Evolutionary conservation across 2,329 filamentous ascomycete genomes (phyloP).

Genomic region (Alternaria ventricosa): DNA sequence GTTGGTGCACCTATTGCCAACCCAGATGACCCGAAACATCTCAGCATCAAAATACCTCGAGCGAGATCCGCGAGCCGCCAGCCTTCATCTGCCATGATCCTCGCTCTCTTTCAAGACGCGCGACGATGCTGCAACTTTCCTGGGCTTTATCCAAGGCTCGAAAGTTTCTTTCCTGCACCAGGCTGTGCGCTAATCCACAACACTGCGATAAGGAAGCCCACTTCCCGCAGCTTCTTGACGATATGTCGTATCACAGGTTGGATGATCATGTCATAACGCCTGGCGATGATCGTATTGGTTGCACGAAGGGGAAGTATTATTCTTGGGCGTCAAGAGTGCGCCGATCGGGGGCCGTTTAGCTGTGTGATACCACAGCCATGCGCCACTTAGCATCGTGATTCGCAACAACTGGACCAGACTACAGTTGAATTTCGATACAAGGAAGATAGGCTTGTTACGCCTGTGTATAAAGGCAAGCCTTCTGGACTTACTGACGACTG

Average conservation of each 20-base stretch:
- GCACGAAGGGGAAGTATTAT: no score
- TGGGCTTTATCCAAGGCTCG: neutral
- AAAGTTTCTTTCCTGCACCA: neutral
- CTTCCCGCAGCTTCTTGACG: neutral
- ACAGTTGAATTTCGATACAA: fast-evolving
- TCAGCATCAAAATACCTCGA: neutral
- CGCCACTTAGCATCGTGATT: neutral
- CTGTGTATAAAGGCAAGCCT: neutral
- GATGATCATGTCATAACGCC: neutral
- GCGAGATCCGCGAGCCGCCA: no score
- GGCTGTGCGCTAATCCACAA: neutral
- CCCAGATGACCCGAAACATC: neutral
- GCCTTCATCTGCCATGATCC: no score
- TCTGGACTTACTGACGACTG: neutral
- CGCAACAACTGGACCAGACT: neutral
- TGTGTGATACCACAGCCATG: neutral
- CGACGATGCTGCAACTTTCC: neutral
- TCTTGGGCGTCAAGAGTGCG: neutral
- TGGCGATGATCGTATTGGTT: no score
- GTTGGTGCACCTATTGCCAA: neutral
- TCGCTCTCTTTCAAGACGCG: neutral
- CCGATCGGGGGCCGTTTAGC: neutral
- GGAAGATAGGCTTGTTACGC: neutral
- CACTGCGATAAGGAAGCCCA: neutral
- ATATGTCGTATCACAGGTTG: neutral